Base-by-base conservation (phyloP, 108 stramenopile species). In the Cyclotella choctawhatcheeana region DNA sequence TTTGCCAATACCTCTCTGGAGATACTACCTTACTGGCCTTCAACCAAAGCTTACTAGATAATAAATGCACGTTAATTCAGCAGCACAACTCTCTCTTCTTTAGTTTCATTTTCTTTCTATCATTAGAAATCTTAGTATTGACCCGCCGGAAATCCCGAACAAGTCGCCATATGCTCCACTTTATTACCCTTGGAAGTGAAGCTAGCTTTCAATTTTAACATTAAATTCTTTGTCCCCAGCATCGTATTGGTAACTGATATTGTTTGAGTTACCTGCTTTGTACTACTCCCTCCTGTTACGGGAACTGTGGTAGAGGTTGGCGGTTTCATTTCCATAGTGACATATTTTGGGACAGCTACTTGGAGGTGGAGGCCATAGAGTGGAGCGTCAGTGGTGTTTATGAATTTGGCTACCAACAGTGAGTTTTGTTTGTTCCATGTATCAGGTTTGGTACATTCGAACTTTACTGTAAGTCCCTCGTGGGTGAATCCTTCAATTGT, bases 331-430 rank as follows among this genome's bases (percentile, higher is more conserved):
- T 96, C 90, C 95, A 97, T 93, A 3, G 89, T 91, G 16, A 98
- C 88, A 55, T 92, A 98, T 82, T 98, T 99, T 21, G 98, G 97
- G 58, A 98, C 97, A n/a, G 98, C 98, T 14, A 84, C 88, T 82
- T 99, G 96, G 31, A 98, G 76, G 53, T 88, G 91, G 50, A 98
- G 75, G 7, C 94, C 92, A 52, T 88, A 82, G 35, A 99, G 76
- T 10, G 93, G 89, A 44, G 70, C 91, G 35, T 78, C 68, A 6
- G 85, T 89, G 18, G 87, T 64, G 83, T 98, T 99, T 48, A 68
- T 89, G 85, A 97, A 99, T 56, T 79, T 87, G 25, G 93, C 95
- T 5, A 86, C 73, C 30, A 94, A 78, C 32, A 64, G 58, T 5
- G 91, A 93, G 37, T 84, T 87, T 67, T 90, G 88, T 67, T 88